A percentile compares a stretch with the other conserved stretches of the same genome.
These are phyloP conservation scores for Bolboschoenoplectus hybrid DNA, from an alignment of 202 grass and related monocot genomes.

Conservation along the genomic window DNA sequence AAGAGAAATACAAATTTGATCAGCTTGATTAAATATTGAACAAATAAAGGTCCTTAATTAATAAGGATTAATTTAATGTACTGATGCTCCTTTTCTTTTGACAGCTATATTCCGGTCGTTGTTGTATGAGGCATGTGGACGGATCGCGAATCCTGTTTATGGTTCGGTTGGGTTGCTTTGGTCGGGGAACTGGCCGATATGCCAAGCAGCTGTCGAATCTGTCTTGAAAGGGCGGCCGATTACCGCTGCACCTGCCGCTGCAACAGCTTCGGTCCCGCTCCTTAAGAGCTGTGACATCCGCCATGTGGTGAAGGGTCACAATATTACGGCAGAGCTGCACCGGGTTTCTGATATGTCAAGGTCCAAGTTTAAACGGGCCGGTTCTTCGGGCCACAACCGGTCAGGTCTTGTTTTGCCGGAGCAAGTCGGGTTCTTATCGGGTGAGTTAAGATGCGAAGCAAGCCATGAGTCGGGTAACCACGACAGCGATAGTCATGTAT, in stretches of 20 bases:
- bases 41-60: background rate
- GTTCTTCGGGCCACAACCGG: background rate
- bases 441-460: background rate
- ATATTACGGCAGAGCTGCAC: slow-evolving; percentile 38
- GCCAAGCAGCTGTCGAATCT: slow-evolving; percentile 59
- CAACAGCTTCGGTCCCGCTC: slow-evolving; percentile 39
- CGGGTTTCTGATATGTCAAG: slow-evolving; percentile 41
- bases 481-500: slow-evolving; percentile 46
- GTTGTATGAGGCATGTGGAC: slow-evolving; percentile 69
- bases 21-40: background rate
- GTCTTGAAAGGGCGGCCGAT: slow-evolving; percentile 59
- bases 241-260: slow-evolving; percentile 32
- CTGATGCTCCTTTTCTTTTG: background rate
- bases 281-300: slow-evolving; percentile 65
- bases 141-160: slow-evolving; percentile 61
- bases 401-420: background rate
- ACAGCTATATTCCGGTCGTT: slow-evolving; percentile 66
- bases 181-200: slow-evolving; percentile 66
- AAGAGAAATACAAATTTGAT: too few species aligned
- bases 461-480: slow-evolving; percentile 36
- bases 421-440: background rate
- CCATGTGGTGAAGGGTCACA: slow-evolving; percentile 46
- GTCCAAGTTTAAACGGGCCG: slow-evolving; percentile 46
- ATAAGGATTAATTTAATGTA: background rate
- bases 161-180: slow-evolving; percentile 73